Evolutionary conservation across 768 basidiomycete species (phyloP), one percentile per base, ranked within the genome.

Genomic region (Serendipita vermifera): DNA sequence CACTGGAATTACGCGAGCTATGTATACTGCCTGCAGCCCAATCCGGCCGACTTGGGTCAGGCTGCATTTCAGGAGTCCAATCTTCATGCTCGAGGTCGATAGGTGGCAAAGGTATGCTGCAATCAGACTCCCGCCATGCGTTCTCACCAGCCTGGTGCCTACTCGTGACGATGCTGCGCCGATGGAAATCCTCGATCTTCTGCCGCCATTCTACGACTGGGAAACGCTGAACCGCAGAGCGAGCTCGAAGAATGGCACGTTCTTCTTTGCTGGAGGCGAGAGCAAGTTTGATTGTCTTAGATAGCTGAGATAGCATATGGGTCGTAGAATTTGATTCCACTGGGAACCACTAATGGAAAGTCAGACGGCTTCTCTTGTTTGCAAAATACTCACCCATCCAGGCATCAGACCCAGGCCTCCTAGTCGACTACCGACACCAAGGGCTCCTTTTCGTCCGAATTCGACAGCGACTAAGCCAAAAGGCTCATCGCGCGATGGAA

Each of bases 191-290:
- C 71, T 96, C 92, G 75, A 83, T 87, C 48, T 87, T 81, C 67
- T 94, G 91, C 64, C 92, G 86, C 92, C 92, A 96, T 71, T 96
- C 91, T 26, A 96, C 87, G 57, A 96, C 92, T 3, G 92, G 92
- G 85, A 96, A 96, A 64, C 92, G 87, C 65, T 94, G 92, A 2
- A 96, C 78, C 15, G 91, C 92, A 14, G 92, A 94, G 38, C 92
- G 81, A 39, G 92, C 92, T 65, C 91, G 87, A 24, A 96, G 77
- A 63, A 94, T 82, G 6, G 91, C 89, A 55, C 92, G 84, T 62
- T 94, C 92, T 67, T 93, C 85, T 63, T 88, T 79, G 0, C 83
- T 81, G 7, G 92, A 93, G 69, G 86, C 93, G 60, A 96, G 71
- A 3, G 92, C 92, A 72, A 93, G 76, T 68, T 94, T 94, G 73